Conservation (phyloP, 345 rosid genomes). For the Eucalyptus victrix region DNA sequence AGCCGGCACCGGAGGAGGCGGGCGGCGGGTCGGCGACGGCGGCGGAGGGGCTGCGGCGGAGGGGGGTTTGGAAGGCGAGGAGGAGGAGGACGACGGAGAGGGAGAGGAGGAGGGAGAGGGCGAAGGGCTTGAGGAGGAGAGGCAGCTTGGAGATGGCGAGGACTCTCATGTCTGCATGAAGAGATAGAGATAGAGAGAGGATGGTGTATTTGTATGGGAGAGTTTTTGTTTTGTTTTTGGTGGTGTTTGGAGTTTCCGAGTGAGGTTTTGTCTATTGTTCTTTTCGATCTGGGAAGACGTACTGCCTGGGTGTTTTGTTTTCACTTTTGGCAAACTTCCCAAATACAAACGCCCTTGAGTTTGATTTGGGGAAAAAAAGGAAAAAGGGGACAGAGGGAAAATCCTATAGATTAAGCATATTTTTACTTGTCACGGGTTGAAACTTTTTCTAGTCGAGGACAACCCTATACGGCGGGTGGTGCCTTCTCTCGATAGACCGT, state of each 20-base stretch:
- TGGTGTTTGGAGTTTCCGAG: background rate
- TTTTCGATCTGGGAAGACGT: background rate
- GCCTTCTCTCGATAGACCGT: background rate
- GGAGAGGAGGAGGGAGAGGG: conserved; percentile 20
- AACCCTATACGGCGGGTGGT: no score
- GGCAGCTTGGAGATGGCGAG: conserved; percentile 7
- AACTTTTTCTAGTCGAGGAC: background rate
- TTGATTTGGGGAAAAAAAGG: background rate
- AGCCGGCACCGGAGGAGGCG: background rate
- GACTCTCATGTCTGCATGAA: background rate
- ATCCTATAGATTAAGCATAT: background rate
- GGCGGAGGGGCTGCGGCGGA: background rate
- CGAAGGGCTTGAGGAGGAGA: conserved; percentile 7
- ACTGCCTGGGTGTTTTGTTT: background rate
- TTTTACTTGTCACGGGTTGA: background rate
- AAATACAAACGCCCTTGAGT: no score
- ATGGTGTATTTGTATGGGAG: background rate
- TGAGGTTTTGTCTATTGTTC: background rate
- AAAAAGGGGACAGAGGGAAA: rapidly evolving
- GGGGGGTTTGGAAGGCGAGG: background rate
- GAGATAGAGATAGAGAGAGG: background rate
- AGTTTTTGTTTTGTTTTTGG: background rate
- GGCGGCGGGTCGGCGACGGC: background rate
- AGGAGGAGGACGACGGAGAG: background rate
- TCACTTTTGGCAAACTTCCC: background rate